phyloP scores from a whole-genome alignment of 805 yeast genomes.

The Yarrowia sp. region DNA sequence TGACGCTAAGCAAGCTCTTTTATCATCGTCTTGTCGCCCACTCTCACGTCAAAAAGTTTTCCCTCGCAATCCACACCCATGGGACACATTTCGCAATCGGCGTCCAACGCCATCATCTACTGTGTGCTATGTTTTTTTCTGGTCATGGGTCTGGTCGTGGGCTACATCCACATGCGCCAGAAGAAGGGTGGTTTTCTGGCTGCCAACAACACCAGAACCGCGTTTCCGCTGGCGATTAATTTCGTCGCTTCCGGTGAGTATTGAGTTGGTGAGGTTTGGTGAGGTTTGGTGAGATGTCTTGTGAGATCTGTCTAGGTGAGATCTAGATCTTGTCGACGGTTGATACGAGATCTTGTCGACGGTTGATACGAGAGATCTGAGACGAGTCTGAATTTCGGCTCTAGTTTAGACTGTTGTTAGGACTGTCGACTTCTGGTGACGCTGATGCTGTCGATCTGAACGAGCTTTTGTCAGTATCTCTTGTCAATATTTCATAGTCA shows the following conservation, averaged over 20 bases:
- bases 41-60: not conserved
- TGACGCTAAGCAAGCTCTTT: conserved; percentile 6
- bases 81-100: conserved; percentile 44
- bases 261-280: not conserved
- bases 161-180: conserved; percentile 49
- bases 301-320: too few species aligned
- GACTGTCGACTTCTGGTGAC: too few species aligned
- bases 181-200: conserved; percentile 57
- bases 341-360: too few species aligned
- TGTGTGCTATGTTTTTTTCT: conserved; percentile 56
- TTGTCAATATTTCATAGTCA: too few species aligned
- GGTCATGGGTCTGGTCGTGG: conserved; percentile 56
- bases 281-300: not conserved
- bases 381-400: too few species aligned
- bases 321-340: too few species aligned
- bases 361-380: too few species aligned
- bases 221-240: conserved; percentile 77
- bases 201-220: conserved; percentile 70
- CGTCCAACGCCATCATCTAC: conserved; percentile 66
- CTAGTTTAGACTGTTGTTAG: too few species aligned
- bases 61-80: not conserved
- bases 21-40: not conserved
- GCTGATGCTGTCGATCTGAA: too few species aligned
- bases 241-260: conserved; percentile 86
- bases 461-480: too few species aligned